Conservation (phyloP, 768 basidiomycete genomes). For the Russula ochroleuca region DNA sequence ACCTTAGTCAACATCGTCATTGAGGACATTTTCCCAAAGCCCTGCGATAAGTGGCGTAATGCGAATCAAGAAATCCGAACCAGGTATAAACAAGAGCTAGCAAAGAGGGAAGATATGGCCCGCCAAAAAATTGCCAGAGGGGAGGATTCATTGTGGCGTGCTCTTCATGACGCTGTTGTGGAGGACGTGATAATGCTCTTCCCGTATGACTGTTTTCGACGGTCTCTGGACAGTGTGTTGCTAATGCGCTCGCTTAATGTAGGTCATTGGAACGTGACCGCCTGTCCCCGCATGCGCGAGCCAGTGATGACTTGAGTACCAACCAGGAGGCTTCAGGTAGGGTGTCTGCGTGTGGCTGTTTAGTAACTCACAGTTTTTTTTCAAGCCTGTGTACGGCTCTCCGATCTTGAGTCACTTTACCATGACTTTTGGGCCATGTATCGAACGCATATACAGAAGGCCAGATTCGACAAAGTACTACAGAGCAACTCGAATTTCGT, state of each 20-base stretch:
- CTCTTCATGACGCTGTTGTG: constrained; percentile 6
- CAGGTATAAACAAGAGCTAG: neutral
- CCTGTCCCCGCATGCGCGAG: neutral
- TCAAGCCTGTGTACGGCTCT: neutral
- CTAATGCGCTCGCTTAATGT: neutral
- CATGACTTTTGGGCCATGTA: neutral
- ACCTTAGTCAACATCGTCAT: neutral
- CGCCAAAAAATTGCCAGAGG: neutral
- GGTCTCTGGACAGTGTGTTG: neutral
- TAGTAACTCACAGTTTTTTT: neutral
- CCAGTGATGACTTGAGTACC: neutral
- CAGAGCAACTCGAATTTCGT: constrained; percentile 3
- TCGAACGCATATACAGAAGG: constrained; percentile 1
- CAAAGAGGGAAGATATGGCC: neutral
- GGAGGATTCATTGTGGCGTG: constrained; percentile 1
- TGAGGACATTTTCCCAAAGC: constrained; percentile 4
- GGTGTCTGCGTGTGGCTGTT: neutral
- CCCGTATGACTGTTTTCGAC: constrained; percentile 5
- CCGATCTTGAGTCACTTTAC: constrained; percentile 12
- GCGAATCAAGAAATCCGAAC: neutral
- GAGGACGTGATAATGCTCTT: constrained; percentile 10
- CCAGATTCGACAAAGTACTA: neutral
- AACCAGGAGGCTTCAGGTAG: neutral
- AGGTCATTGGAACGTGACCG: constrained; percentile 13
- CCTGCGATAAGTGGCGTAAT: constrained; percentile 2